phyloP scores from a whole-genome alignment of 2,329 filamentous ascomycete genomes.

The Verticillium nonalfalfae region DNA sequence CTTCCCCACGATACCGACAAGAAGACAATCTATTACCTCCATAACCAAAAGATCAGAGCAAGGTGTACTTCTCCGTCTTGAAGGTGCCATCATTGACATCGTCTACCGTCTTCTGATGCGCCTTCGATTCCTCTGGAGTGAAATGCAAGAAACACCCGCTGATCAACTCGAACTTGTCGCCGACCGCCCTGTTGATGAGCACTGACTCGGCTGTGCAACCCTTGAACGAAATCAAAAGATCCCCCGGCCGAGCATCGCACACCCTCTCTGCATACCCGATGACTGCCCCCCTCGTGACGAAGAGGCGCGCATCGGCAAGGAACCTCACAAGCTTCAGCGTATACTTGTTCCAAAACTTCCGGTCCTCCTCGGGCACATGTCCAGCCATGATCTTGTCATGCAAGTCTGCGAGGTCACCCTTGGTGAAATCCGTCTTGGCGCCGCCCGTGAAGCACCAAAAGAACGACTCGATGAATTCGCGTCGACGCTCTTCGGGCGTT shows the following conservation, averaged over 20 bases:
- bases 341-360: neutral
- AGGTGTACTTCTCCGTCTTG: neutral
- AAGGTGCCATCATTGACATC: neutral
- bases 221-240: neutral
- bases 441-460: neutral
- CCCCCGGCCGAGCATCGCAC: neutral
- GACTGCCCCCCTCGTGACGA: neutral
- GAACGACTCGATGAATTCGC: neutral
- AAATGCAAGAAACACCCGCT: neutral
- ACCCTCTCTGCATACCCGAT: neutral
- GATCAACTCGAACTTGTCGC: neutral
- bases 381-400: neutral
- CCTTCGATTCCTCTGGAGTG: neutral
- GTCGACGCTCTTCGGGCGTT: neutral
- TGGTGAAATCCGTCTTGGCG: neutral
- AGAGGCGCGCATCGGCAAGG: neutral
- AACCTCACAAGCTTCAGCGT: neutral
- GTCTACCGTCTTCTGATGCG: neutral
- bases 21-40: neutral
- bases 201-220: neutral
- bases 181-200: neutral
- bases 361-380: neutral
- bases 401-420: neutral
- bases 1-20: no score
- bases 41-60: neutral